Conservation (phyloP, 192 early-diverging fungal species). For the Coemansia sp. region DNA sequence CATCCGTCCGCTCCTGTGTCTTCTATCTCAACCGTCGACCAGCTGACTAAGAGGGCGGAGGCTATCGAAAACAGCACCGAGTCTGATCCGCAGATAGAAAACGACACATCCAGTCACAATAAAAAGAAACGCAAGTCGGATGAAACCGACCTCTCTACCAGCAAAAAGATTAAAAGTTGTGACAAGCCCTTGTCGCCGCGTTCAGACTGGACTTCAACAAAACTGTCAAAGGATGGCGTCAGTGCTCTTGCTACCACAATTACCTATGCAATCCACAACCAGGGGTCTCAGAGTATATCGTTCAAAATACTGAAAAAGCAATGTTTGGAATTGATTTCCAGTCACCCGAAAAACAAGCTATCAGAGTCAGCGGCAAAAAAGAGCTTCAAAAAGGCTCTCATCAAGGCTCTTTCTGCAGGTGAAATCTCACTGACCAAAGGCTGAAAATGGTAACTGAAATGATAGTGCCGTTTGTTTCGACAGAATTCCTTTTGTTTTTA, state of each 20-base stretch:
- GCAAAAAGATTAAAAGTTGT: conserved; percentile 12
- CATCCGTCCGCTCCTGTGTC: background rate
- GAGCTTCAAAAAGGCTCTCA: conserved; percentile 31
- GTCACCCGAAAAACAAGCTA: conserved; percentile 21
- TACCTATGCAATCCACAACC: conserved; percentile 3
- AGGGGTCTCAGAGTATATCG: background rate
- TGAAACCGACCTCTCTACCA: background rate
- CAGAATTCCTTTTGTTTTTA: background rate
- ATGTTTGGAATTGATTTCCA: conserved; percentile 28
- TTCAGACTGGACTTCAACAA: conserved; percentile 20
- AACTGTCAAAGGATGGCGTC: conserved; percentile 14
- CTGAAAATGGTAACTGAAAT: background rate
- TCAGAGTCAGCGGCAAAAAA: conserved; percentile 34
- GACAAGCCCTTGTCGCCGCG: conserved; percentile 5
- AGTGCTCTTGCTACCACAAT: conserved; percentile 34
- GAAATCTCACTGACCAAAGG: conserved; percentile 15
- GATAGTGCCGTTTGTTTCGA: background rate
- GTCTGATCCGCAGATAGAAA: too few relatives aligned
- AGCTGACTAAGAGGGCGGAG: conserved; percentile 34
- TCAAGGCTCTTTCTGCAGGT: conserved; percentile 31
- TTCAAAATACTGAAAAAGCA: conserved; percentile 38
- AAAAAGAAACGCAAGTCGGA: conserved; percentile 27
- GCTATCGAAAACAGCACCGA: conserved; percentile 7
- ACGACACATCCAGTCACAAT: background rate
- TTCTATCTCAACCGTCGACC: conserved; percentile 39